A percentile compares a stretch with the other conserved stretches of the same genome.
Evolutionary conservation across 805 yeast species (phyloP).

Genomic region (Kuraishia ogatae): DNA sequence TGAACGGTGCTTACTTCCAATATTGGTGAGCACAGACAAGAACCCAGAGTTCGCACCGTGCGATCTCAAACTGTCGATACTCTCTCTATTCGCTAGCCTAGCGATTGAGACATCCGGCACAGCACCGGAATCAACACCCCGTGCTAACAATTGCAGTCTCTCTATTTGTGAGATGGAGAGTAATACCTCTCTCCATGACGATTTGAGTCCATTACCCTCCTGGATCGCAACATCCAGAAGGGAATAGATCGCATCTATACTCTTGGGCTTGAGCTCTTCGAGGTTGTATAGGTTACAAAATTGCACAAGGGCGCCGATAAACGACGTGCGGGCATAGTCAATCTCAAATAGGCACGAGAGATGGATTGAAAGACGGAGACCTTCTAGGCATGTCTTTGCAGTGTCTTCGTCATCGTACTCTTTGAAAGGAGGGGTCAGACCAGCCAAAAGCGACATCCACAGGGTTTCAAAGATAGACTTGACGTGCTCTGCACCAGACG

Average conservation of each 20-base stretch:
- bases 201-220: constrained; percentile 67
- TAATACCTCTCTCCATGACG: constrained; percentile 81
- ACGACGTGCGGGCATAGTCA: constrained; percentile 80
- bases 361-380: constrained; percentile 72
- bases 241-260: constrained; percentile 70
- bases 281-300: constrained; percentile 75
- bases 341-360: constrained; percentile 79
- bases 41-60: constrained; percentile 29
- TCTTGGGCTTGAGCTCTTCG: constrained; percentile 69
- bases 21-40: constrained; percentile 43
- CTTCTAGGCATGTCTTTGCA: constrained; percentile 68
- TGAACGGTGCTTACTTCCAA: constrained; percentile 27
- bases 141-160: constrained; percentile 77
- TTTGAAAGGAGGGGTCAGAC: constrained; percentile 86
- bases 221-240: constrained; percentile 68
- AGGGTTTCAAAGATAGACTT: constrained; percentile 86
- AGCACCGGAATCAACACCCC: constrained; percentile 75
- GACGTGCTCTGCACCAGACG: constrained; percentile 76
- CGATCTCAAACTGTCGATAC: constrained; percentile 45
- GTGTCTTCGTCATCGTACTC: constrained; percentile 75
- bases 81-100: constrained; percentile 47
- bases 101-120: constrained; percentile 84
- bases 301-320: constrained; percentile 83
- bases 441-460: constrained; percentile 97
- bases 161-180: constrained; percentile 85